Evolutionary conservation across 768 basidiomycete species (phyloP).

Genomic region (Macrolepiota albuminosa): DNA sequence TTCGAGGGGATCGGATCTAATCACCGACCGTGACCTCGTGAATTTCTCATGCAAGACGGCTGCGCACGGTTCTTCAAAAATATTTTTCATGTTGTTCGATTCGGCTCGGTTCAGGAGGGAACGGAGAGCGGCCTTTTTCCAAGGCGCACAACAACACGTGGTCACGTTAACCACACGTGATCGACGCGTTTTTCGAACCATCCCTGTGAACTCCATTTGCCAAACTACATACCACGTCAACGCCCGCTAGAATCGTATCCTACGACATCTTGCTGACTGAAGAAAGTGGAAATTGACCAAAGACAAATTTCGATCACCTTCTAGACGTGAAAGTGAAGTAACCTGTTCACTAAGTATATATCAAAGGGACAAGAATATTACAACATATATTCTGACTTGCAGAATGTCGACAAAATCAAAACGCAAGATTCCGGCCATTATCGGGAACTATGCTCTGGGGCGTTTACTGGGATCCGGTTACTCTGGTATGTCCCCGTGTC

Average conservation of each 20-base stretch:
- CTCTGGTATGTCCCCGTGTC: constrained; percentile 43
- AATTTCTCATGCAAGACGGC: neutral
- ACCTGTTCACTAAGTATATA: neutral
- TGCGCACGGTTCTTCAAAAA: no score
- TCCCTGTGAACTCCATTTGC: neutral
- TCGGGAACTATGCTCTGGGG: constrained; percentile 61
- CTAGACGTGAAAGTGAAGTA: neutral
- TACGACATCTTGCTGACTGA: neutral
- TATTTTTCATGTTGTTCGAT: neutral
- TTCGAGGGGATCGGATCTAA: neutral
- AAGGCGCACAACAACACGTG: constrained; percentile 7
- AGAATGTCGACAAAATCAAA: constrained; percentile 6
- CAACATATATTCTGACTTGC: neutral
- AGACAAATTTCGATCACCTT: neutral
- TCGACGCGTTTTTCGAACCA: constrained; percentile 28
- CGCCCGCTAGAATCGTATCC: neutral
- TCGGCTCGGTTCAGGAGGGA: neutral
- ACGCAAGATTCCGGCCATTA: constrained; percentile 26
- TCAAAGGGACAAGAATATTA: neutral
- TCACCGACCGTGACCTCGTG: neutral
- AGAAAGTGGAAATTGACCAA: neutral
- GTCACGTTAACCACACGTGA: constrained; percentile 21
- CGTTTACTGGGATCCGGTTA: constrained; percentile 67
- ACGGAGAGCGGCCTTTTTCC: no score
- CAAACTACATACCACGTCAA: neutral